A percentile compares a stretch with the other conserved stretches of the same genome.
These are phyloP conservation scores for Colletotrichum trifolii DNA, from an alignment of 2,329 filamentous ascomycete species.

Conservation along the genomic window DNA sequence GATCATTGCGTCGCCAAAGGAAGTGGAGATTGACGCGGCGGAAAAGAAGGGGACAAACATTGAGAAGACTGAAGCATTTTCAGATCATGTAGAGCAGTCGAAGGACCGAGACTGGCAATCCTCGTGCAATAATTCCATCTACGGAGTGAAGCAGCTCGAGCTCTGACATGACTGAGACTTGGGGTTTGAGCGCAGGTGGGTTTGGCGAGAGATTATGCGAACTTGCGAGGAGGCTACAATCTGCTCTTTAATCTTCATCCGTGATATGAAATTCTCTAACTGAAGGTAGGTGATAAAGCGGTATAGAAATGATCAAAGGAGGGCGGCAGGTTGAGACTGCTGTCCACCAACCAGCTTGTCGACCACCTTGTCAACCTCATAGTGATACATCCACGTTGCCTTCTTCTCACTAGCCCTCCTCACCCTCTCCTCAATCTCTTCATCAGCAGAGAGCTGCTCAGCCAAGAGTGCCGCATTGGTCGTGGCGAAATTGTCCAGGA, in stretches of 20 bases:
- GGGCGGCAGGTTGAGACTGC: slow-evolving; percentile 1
- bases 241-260: no score
- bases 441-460: slow-evolving; percentile 37
- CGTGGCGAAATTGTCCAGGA: slow-evolving; percentile 41
- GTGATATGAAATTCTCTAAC: no score
- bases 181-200: no score
- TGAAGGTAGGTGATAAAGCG: no score
- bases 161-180: no score
- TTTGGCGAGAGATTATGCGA: no score
- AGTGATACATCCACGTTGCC: slow-evolving; percentile 43
- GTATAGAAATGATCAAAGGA: neutral
- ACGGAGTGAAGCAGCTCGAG: no score
- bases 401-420: slow-evolving; percentile 39
- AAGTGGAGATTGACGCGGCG: neutral
- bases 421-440: slow-evolving; percentile 42
- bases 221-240: no score
- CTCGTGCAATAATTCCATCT: no score
- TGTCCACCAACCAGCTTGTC: slow-evolving; percentile 8
- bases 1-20: neutral
- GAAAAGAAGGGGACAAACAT: neutral
- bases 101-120: neutral
- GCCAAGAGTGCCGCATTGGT: slow-evolving; percentile 36
- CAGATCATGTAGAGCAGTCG: neutral
- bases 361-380: slow-evolving; percentile 39
- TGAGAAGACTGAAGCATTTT: neutral